Evolutionary conservation across 1,284 basidiomycete genomes (phyloP).

Genomic region (Marasmius oreades): DNA sequence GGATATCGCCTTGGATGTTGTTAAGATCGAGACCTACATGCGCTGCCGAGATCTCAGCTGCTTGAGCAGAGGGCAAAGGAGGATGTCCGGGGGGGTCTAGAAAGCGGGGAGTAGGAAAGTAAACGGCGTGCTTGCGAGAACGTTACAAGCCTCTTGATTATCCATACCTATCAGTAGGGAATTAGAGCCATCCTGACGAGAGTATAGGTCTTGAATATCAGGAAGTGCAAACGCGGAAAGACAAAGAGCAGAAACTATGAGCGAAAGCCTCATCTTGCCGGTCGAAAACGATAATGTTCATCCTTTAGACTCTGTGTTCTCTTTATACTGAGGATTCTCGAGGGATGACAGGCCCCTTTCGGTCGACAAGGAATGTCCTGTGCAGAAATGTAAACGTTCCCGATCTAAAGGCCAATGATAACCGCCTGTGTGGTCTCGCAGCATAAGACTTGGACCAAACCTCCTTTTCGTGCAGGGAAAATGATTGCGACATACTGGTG

Average conservation of each 20-base stretch:
- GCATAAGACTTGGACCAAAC: no score
- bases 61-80: not conserved
- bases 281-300: no score
- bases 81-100: constrained; percentile 11
- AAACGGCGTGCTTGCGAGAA: not conserved
- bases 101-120: not conserved
- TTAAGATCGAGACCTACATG: constrained; percentile 11
- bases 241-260: not conserved
- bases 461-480: no score
- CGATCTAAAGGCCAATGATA: no score
- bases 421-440: no score
- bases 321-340: no score
- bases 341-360: no score
- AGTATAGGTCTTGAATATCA: not conserved
- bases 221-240: not conserved
- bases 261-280: not conserved
- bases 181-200: not conserved
- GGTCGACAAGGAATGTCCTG: no score
- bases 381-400: no score
- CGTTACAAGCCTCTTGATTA: not conserved
- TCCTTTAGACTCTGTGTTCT: no score
- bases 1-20: constrained; percentile 24
- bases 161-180: not conserved
- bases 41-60: not conserved
- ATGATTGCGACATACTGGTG: no score